Evolutionary conservation across 805 yeast genomes (phyloP).

Genomic region (Starmera dryadoides): DNA sequence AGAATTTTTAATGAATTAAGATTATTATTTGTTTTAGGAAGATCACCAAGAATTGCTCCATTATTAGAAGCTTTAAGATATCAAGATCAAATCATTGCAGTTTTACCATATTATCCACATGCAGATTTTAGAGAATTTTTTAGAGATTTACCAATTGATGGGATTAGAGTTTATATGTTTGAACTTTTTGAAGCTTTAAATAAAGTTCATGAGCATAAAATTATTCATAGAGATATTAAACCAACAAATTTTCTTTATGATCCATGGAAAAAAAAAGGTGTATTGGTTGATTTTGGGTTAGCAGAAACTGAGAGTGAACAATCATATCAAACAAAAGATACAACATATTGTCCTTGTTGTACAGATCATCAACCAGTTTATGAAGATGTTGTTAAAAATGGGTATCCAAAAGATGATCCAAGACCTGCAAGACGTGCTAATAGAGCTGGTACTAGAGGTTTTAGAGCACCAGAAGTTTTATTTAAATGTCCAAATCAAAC

Average conservation of each 20-base stretch:
- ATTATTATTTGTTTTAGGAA: constrained; percentile 60
- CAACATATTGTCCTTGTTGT: constrained; percentile 48
- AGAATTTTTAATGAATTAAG: constrained; percentile 86
- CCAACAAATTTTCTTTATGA: constrained; percentile 65
- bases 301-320: constrained; percentile 39
- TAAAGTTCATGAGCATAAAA: constrained; percentile 58
- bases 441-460: constrained; percentile 90
- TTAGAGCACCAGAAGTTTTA: constrained; percentile 76
- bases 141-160: constrained; percentile 69
- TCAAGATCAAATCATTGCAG: constrained; percentile 90
- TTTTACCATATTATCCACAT: constrained; percentile 85
- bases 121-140: constrained; percentile 85
- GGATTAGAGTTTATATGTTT: constrained; percentile 73
- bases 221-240: constrained; percentile 73
- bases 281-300: constrained; percentile 77
- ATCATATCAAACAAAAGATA: constrained; percentile 16
- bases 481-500: constrained; percentile 45
- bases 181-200: constrained; percentile 70
- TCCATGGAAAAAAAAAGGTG: constrained; percentile 43
- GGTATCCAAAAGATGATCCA: constrained; percentile 82
- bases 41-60: constrained; percentile 76
- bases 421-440: constrained; percentile 90
- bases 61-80: constrained; percentile 78
- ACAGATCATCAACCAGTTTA: constrained; percentile 21
- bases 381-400: constrained; percentile 32